These are phyloP conservation scores for Globisporangium polare DNA, from an alignment of 352 stramenopile species.

Conservation along the genomic window DNA sequence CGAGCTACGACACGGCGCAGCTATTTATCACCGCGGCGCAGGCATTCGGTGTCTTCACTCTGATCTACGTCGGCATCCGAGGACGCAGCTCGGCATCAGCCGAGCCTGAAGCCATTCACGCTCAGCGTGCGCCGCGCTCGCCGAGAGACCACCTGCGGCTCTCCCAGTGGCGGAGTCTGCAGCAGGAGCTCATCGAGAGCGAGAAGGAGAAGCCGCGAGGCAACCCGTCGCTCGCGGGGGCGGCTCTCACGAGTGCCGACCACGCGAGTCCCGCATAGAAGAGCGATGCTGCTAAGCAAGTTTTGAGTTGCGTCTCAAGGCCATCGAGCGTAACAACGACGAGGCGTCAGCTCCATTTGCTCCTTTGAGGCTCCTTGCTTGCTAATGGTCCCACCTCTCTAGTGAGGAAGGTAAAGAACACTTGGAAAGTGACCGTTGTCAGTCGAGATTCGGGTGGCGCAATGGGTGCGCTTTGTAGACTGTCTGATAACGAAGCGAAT, in stretches of 20 bases:
- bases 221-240: not conserved
- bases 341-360: too few species aligned
- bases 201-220: conserved; percentile 1
- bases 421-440: not conserved
- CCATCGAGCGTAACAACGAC: not conserved
- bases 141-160: conserved; percentile 4
- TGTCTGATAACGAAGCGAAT: not conserved
- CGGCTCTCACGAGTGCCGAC: too few species aligned
- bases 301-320: not conserved
- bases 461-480: not conserved
- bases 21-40: conserved; percentile 1
- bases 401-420: not conserved
- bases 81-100: not conserved
- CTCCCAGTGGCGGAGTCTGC: conserved; percentile 5
- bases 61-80: not conserved
- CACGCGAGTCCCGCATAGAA: not conserved
- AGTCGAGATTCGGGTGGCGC: not conserved
- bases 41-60: not conserved
- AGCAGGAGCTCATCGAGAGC: conserved; percentile 1
- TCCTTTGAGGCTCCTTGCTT: too few species aligned
- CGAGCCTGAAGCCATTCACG: not conserved
- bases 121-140: not conserved
- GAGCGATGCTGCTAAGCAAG: not conserved
- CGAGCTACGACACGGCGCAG: not conserved
- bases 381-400: not conserved